Base-by-base conservation (phyloP, 495 filamentous ascomycete genomes). In the Penicillium coprophilum region DNA sequence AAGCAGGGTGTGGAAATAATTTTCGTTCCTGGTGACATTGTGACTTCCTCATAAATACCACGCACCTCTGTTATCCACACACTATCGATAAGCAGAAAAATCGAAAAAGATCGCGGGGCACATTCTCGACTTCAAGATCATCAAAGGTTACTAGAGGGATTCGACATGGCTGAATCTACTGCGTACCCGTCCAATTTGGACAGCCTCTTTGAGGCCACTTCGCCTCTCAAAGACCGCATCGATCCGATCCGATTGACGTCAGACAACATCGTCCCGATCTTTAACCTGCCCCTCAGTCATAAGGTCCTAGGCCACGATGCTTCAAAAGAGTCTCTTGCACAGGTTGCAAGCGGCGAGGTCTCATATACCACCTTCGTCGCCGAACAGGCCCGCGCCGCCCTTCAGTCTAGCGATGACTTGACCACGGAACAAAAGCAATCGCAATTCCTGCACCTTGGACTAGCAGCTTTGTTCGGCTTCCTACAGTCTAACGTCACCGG, bases 401-500 rank as follows among this genome's bases (percentile, higher is more conserved):
- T 70, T 4, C 55, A 70, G 45, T 44, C 62, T 28, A 46, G 21
- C 44, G 64, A 71, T 43, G 74, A 59, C 19, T 50, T 70, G 31
- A 69, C 66, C 8, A 6, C 53, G 9, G 64, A 70, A 52, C 68
- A 73, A 62, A 67, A 62, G 50, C 65, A 67, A 46, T 78, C 74
- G 7, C 75, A 75, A 46, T 32, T 85, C 30, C 69, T 87, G 44
- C 70, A 80, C 21, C 72, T 94, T 43, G 91, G 84, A 19, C 73
- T 87, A 15, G 86, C 87, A 2, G 86, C 91, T 0, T 77, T 97
- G 20, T 81, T 89, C 63, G 82, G 84, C n/a, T 97, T 97, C 69
- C 69, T 97, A 20, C 94, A 97, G 61, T 85, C 86, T 1, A 97
- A 91, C 69, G 88, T 97, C 49, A 97, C 94, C 13, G 94, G 94